A percentile compares a stretch with the other conserved stretches of the same genome.
Conservation (phyloP, 2,329 filamentous ascomycete species). For the Gaeumannomyces tritici region DNA sequence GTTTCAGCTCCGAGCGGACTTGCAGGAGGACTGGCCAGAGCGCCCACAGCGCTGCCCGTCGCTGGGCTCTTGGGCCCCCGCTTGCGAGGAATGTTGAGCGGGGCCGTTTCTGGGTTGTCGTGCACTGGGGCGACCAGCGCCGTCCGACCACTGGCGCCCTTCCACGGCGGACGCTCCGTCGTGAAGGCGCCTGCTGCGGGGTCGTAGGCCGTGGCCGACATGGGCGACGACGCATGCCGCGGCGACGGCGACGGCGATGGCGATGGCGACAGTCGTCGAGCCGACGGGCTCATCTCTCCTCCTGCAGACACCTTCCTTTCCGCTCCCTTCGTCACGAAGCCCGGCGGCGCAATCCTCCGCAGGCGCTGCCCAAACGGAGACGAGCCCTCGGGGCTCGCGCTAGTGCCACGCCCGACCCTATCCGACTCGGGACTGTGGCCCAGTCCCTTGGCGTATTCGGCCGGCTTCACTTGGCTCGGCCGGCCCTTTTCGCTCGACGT, state of each 20-base stretch:
- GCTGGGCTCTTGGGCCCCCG: constrained; percentile 17
- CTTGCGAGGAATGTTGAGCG: constrained; percentile 46
- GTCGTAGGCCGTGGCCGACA: constrained; percentile 21
- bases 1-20: constrained; percentile 20
- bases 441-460: constrained; percentile 32
- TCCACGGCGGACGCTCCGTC: constrained; percentile 52
- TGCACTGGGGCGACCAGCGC: constrained; percentile 54
- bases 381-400: not conserved
- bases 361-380: constrained; percentile 34
- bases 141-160: constrained; percentile 60
- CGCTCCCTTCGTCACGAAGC: constrained; percentile 17
- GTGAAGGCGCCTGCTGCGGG: constrained; percentile 24
- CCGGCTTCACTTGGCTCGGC: constrained; percentile 46
- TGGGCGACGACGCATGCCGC: constrained; percentile 11
- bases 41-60: constrained; percentile 7
- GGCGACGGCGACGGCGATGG: not conserved
- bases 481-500: constrained; percentile 46
- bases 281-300: not conserved
- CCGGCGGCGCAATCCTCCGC: constrained; percentile 21
- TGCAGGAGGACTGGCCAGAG: constrained; percentile 17
- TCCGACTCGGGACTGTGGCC: constrained; percentile 15
- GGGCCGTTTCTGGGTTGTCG: constrained; percentile 46
- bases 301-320: not conserved
- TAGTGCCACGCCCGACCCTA: too few relatives aligned
- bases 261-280: not conserved